phyloP scores from a whole-genome alignment of 2,329 filamentous ascomycete species.

The Cylindrodendrum hubeiense region DNA sequence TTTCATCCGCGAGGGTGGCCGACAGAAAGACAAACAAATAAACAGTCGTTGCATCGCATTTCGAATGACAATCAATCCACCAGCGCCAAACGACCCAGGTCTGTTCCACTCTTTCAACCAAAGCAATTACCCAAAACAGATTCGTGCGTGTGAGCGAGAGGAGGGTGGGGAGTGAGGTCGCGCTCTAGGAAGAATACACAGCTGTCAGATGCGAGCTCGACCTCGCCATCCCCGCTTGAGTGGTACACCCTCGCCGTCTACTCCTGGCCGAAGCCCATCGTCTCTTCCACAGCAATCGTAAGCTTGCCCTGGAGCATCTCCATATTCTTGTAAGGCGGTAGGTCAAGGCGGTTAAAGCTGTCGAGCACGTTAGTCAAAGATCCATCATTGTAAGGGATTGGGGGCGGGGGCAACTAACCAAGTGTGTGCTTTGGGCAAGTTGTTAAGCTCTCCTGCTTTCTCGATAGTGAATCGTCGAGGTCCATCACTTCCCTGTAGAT shows the following conservation, averaged over 20 bases:
- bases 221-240: constrained; percentile 31
- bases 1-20: constrained; percentile 26
- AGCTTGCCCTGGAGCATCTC: constrained; percentile 90
- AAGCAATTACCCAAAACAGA: constrained; percentile 49
- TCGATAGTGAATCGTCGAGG: constrained; percentile 97
- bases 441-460: constrained; percentile 91
- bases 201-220: constrained; percentile 21
- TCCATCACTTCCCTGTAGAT: constrained; percentile 96
- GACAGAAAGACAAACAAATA: constrained; percentile 30
- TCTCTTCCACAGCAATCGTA: constrained; percentile 97
- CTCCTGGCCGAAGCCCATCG: constrained; percentile 98
- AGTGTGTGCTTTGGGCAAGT: constrained; percentile 96
- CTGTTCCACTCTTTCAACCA: constrained; percentile 47
- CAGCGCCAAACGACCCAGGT: constrained; percentile 49
- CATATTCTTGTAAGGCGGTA: constrained; percentile 91
- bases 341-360: constrained; percentile 96
- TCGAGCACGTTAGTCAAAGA: constrained; percentile 38
- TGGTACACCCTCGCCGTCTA: constrained; percentile 59
- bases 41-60: constrained; percentile 41
- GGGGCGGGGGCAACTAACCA: constrained; percentile 73
- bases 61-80: constrained; percentile 44
- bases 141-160: constrained; percentile 34
- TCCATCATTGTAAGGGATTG: not conserved
- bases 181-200: constrained; percentile 35
- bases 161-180: constrained; percentile 31